Conservation (phyloP, 2,329 filamentous ascomycete genomes). For the Geosmithia flava region DNA sequence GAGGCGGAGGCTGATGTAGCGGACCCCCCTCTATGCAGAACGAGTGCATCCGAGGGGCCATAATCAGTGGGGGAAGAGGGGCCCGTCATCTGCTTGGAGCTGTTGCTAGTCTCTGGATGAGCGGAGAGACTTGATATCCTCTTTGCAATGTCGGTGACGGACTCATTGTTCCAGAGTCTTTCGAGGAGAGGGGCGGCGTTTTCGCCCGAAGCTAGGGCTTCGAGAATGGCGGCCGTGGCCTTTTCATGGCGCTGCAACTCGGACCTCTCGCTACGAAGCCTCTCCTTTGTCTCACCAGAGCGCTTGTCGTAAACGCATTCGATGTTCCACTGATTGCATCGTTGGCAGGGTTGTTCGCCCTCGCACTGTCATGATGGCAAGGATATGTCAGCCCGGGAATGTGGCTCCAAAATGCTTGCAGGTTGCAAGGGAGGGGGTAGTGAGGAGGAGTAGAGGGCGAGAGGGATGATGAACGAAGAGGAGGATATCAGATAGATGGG, state of each 20-base stretch:
- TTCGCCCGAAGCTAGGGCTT: background rate
- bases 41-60: background rate
- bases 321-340: background rate
- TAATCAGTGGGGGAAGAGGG: background rate
- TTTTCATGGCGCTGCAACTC: background rate
- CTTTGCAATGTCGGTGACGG: background rate
- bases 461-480: too few species aligned
- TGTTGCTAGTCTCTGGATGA: too few species aligned
- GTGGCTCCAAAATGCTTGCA: too few species aligned
- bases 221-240: background rate
- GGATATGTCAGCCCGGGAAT: background rate
- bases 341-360: slow-evolving; percentile 1
- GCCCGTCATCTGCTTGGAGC: background rate
- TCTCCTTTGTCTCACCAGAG: slow-evolving; percentile 1
- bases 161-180: background rate
- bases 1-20: background rate
- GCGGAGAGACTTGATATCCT: background rate
- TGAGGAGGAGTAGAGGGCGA: background rate
- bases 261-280: background rate
- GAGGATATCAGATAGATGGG: too few species aligned
- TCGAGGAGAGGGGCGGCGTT: background rate
- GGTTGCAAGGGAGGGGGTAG: background rate
- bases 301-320: slow-evolving; percentile 1
- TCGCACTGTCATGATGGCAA: background rate
- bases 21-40: background rate